Base-by-base conservation (phyloP, 2,329 filamentous ascomycete genomes). In the Neophaeococcomyces aloes region DNA sequence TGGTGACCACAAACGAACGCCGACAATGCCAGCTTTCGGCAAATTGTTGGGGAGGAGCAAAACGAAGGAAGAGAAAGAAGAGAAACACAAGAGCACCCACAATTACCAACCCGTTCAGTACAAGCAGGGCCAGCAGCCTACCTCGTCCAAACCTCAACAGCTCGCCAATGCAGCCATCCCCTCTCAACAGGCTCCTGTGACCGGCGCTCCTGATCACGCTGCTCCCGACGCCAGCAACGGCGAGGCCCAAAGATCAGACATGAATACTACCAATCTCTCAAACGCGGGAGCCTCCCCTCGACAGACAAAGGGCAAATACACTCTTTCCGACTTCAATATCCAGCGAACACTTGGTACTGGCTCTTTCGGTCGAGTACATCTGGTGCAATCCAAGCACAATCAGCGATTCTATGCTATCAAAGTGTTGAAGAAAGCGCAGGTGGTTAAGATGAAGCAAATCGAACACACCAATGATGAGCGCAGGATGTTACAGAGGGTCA, bases 381-480 rank as follows among this genome's bases (percentile, higher is more conserved):
- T 98, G 48, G 91, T 96, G 42, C 91, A 96, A 68, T 95, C 88
- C 53, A 91, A 88, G 66, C 91, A 98, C 69, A 98, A 98, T 65
- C 85, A 94, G 67, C 81, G 91, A 49, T 98, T 88, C 72, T 98
- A 98, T 67, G 91, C 91, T 35, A 82, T 98, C 66, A 98, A 98
- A 70, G 91, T 98, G 53, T 70, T 98, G 66, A 98, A 98, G 66
- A 98, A 98, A 75, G 81, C 81, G 38, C 91, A 98, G 68, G 89
- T 98, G 43, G 87, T 98, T 65, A 94, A 94, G 72, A 96, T 98
- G 91, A 98, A 98, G 76, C 91, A 98, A 67, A 87, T 98, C 48
- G 91, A 98, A 67, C 91, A 98, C 68, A 98, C 91, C 54, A 98
- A 98, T 60, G 91, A 98, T 65, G 91, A 98, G 70, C 77, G 91